Base-by-base conservation (phyloP, 176 grass and related monocot species). In the Carex scoparia region DNA sequence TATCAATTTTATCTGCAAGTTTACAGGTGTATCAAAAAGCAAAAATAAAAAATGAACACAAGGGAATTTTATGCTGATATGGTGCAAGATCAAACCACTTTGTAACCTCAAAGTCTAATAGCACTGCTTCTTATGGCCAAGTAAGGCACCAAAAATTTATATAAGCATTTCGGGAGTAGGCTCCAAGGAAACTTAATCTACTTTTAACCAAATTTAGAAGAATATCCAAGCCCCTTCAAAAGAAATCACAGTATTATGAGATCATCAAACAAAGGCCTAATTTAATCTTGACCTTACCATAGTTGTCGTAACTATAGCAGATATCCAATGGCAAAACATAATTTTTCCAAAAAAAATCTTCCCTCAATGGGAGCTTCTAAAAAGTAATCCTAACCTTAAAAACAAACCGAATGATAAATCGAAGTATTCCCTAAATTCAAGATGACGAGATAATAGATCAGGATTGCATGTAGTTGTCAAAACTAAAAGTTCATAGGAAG, bases 1-100 rank as follows among this genome's bases (percentile, higher is more conserved):
- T 84, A 68, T 88, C 73, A 55, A 93, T 63, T 84, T 69, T 56
- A 87, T 88, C 95, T 98, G 89, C 79, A 90, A 94, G 70, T 16
- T 80, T 28, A 83, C 37, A 66, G 19, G 11, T 33, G 48, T 76
- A 23, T 16, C 53, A 79, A 79, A 79, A 58, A 61, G n/a, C 59
- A 48, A 44, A 48, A 79, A 71, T 61, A 51, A 80, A 81, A 62
- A 38, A 69, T 16, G 84, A 58, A 60, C 87, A 16, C 66, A 69
- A 62, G 18, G 16, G 5, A 40, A 18, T 40, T 18, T 38, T 69
- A 18, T 40, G 64, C 12, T 18, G 13, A 69, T 31, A 18, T 70
- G 35, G 13, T 44, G 14, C 4, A 70, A 44, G 13, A 32, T 42
- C 32, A 70, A 28, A 70, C 33, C 66, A 69, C 66, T 7, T 69